Conservation (phyloP, 305 asterid genomes). For the Fraxinus latifolia region DNA sequence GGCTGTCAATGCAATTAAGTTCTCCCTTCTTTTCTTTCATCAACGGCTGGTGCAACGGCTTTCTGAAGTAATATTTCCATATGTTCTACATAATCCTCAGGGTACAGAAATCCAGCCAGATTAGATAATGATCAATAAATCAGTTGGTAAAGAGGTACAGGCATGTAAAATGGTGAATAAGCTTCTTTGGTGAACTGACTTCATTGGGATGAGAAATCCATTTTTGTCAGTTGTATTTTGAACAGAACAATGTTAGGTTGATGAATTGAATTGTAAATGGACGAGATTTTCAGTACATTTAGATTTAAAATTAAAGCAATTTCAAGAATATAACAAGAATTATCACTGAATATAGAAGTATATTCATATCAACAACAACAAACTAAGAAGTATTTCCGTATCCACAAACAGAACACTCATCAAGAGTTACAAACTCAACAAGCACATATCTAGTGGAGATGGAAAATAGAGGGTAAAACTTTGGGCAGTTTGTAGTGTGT, state of each 20-base stretch:
- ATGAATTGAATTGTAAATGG: not conserved
- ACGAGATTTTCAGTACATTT: constrained; percentile 4
- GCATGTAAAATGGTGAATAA: not conserved
- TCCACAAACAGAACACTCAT: not conserved
- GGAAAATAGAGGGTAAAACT: not conserved
- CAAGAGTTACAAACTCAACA: not conserved
- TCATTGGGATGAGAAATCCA: constrained; percentile 7
- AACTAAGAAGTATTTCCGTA: constrained; percentile 14
- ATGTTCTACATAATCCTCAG: not conserved
- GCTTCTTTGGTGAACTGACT: not conserved
- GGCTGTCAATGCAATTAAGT: not conserved
- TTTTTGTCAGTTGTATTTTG: not conserved
- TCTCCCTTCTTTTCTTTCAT: not conserved
- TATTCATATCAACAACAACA: not conserved
- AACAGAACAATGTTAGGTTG: not conserved
- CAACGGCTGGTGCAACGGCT: not conserved
- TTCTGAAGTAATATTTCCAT: not conserved
- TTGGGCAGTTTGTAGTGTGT: not conserved
- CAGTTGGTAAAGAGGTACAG: not conserved
- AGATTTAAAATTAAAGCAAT: not conserved
- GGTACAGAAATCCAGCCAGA: not conserved
- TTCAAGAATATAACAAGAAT: constrained; percentile 10
- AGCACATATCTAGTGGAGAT: not conserved
- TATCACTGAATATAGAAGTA: not conserved
- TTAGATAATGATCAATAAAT: not conserved